phyloP scores from a whole-genome alignment of 495 filamentous ascomycete genomes.

The Neohortaea acidophila region DNA sequence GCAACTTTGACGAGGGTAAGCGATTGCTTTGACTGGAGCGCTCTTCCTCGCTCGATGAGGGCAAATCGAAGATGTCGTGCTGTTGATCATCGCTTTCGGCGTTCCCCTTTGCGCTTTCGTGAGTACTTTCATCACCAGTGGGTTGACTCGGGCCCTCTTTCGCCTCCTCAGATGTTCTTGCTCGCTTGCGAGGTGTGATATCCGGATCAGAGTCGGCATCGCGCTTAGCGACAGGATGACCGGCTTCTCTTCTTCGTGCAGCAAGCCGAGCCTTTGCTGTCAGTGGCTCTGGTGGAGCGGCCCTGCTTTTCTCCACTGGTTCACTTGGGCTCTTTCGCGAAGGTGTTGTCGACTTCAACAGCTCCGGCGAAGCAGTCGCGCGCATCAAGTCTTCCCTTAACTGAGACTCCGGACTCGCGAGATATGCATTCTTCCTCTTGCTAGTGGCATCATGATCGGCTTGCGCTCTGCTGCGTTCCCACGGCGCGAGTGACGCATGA shows the following conservation, averaged over 20 bases:
- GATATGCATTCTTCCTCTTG: background rate
- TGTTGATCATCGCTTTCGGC: too few species aligned
- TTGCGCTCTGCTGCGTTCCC: constrained; percentile 9
- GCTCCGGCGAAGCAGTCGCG: background rate
- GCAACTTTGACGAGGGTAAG: background rate
- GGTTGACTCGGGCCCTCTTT: too few species aligned
- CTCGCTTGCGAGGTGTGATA: background rate
- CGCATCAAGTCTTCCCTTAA: background rate
- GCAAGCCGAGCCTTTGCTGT: background rate
- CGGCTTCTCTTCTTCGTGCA: background rate
- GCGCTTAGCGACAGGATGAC: background rate
- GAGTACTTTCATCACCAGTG: too few species aligned
- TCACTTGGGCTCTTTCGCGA: too few species aligned
- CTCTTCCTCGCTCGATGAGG: background rate
- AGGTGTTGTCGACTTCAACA: too few species aligned
- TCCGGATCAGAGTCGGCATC: background rate
- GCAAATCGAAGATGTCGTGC: constrained; percentile 1
- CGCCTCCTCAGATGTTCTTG: too few species aligned
- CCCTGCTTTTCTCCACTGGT: background rate
- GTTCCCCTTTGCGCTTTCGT: too few species aligned
- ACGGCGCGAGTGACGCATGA: constrained; percentile 5
- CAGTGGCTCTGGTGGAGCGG: background rate
- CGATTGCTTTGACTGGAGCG: background rate
- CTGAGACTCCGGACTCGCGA: background rate
- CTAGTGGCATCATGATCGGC: background rate